Evolutionary conservation across 805 yeast genomes (phyloP).

Genomic region (Yarrowia yakushimensis): DNA sequence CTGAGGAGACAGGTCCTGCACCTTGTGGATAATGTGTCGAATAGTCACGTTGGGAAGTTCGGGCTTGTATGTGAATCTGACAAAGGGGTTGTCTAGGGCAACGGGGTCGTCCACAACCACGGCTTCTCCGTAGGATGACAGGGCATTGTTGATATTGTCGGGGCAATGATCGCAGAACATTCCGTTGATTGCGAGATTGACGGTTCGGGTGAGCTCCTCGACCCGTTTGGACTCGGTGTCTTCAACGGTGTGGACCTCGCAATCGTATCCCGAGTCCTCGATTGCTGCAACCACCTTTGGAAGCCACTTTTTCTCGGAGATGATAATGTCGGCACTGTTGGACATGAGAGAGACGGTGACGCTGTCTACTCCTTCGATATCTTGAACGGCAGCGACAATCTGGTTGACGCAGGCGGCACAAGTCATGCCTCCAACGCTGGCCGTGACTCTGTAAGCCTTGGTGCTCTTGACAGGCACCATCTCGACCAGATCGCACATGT

Average conservation of each 20-base stretch:
- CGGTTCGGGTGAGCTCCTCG: slow-evolving; percentile 50
- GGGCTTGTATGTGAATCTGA: slow-evolving; percentile 65
- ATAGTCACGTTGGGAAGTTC: slow-evolving; percentile 51
- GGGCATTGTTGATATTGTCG: slow-evolving; percentile 47
- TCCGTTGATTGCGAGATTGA: slow-evolving; percentile 56
- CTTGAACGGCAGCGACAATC: slow-evolving; percentile 44
- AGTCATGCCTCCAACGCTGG: slow-evolving; percentile 68
- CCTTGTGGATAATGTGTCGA: slow-evolving; percentile 50
- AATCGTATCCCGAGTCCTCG: slow-evolving; percentile 68
- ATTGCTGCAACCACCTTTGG: slow-evolving; percentile 47
- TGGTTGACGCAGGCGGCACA: slow-evolving; percentile 69
- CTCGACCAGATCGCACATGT: slow-evolving; percentile 53
- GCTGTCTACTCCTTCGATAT: slow-evolving; percentile 51
- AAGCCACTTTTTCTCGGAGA: slow-evolving; percentile 42
- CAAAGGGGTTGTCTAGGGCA: slow-evolving; percentile 52
- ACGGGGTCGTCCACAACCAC: slow-evolving; percentile 52
- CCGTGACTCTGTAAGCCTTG: slow-evolving; percentile 49
- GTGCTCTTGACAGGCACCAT: slow-evolving; percentile 53
- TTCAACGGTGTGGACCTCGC: slow-evolving; percentile 45
- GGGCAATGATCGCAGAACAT: slow-evolving; percentile 75
- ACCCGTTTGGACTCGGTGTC: slow-evolving; percentile 49
- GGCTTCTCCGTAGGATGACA: slow-evolving; percentile 54
- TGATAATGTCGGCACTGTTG: slow-evolving; percentile 59
- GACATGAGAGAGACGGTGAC: slow-evolving; percentile 55
- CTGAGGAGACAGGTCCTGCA: slow-evolving; percentile 45